Conservation (phyloP, 2,329 filamentous ascomycete genomes). For the Trichoderma oligosporum region DNA sequence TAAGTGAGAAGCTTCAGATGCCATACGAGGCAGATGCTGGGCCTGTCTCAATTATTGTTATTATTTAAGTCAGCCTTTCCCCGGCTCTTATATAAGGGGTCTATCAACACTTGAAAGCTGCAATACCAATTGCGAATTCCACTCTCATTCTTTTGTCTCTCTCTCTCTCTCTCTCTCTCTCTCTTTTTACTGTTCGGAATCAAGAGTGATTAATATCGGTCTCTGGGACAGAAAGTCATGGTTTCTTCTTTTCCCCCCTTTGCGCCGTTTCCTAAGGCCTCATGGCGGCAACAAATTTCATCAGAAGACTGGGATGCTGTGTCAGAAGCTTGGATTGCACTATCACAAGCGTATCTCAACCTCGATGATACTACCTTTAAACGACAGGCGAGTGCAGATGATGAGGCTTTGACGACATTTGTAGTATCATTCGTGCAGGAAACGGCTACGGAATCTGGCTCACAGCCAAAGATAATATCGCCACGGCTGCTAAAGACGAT, state of each 20-base stretch:
- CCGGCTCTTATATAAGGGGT: too few relatives aligned
- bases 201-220: too few relatives aligned
- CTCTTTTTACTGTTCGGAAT: too few relatives aligned
- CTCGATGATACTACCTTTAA: slow-evolving; percentile 55
- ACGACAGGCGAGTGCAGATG: slow-evolving; percentile 45
- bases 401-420: slow-evolving; percentile 49
- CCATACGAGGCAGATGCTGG: too few relatives aligned
- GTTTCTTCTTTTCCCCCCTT: slow-evolving; percentile 58
- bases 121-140: too few relatives aligned
- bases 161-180: too few relatives aligned
- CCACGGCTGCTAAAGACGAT: slow-evolving; percentile 55
- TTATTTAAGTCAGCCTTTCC: not conserved
- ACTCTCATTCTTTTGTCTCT: too few relatives aligned
- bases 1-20: slow-evolving; percentile 7
- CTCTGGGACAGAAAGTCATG: not conserved
- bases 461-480: slow-evolving; percentile 28
- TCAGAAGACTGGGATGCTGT: slow-evolving; percentile 73
- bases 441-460: slow-evolving; percentile 34
- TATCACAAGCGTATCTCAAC: slow-evolving; percentile 62
- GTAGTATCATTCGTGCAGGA: slow-evolving; percentile 58
- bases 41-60: too few relatives aligned
- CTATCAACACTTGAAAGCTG: too few relatives aligned
- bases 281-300: slow-evolving; percentile 62
- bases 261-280: slow-evolving; percentile 69
- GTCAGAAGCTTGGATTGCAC: slow-evolving; percentile 69